Conservation (phyloP, 2,329 filamentous ascomycete genomes). For the Clathrospora elynae region DNA sequence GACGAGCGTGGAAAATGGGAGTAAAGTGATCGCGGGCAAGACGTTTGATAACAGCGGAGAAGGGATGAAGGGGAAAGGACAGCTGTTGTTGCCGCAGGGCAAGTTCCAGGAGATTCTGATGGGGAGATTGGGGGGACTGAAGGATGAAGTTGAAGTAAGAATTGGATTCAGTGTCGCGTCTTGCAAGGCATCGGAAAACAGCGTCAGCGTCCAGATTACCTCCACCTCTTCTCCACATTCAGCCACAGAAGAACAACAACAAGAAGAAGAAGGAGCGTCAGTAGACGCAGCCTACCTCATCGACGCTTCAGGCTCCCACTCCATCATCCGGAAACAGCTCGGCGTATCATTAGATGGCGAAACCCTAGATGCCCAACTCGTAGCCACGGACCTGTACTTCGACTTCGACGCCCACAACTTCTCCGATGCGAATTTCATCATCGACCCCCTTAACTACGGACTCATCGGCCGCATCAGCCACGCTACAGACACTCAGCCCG, state of each 20-base stretch:
- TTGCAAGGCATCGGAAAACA: constrained; percentile 13
- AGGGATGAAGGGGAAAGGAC: constrained; percentile 29
- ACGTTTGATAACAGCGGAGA: constrained; percentile 30
- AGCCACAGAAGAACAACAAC: constrained; percentile 3
- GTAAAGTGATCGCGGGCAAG: constrained; percentile 36
- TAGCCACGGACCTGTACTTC: constrained; percentile 48
- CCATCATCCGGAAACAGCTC: constrained; percentile 25
- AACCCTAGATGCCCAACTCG: constrained; percentile 45
- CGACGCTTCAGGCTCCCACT: constrained; percentile 41
- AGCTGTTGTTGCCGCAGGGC: constrained; percentile 39
- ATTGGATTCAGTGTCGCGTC: constrained; percentile 27
- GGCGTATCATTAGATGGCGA: constrained; percentile 38
- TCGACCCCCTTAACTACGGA: constrained; percentile 47
- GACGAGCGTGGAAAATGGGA: constrained; percentile 27
- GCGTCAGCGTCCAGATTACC: constrained; percentile 17
- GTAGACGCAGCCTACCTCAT: constrained; percentile 37
- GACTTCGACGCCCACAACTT: constrained; percentile 48
- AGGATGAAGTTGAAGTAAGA: constrained; percentile 21
- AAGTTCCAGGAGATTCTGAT: constrained; percentile 39
- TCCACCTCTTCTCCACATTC: constrained; percentile 5
- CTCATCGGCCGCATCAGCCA: constrained; percentile 45
- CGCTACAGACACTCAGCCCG: constrained; percentile 12
- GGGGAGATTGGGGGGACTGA: constrained; percentile 18
- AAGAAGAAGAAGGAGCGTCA: constrained; percentile 8
- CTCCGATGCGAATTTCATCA: constrained; percentile 50